These are phyloP conservation scores for Starmerella floricola DNA, from an alignment of 805 yeast species.

Conservation along the genomic window DNA sequence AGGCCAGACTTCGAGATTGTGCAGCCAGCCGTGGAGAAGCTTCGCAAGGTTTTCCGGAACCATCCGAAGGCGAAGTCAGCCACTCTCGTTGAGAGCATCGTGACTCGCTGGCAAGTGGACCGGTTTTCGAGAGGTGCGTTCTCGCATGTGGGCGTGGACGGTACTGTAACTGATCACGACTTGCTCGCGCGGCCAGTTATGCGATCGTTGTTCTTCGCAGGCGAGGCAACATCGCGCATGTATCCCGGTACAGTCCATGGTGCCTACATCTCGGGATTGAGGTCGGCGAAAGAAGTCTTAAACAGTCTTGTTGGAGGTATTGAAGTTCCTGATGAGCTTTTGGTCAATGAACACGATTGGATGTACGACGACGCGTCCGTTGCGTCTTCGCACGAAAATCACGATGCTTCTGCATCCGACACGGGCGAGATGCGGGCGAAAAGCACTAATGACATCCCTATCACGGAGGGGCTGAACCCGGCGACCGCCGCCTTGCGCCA, in stretches of 20 bases:
- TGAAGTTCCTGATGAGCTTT: slow-evolving; percentile 30
- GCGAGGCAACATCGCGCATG: slow-evolving; percentile 34
- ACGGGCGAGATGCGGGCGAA: no score
- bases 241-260: slow-evolving; percentile 37
- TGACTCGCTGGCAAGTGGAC: slow-evolving; percentile 68
- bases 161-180: slow-evolving; percentile 35
- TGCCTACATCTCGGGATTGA: slow-evolving; percentile 33
- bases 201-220: slow-evolving; percentile 32
- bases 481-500: no score
- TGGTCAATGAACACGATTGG: slow-evolving; percentile 14
- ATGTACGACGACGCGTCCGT: neutral
- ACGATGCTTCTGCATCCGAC: neutral
- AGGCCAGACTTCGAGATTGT: slow-evolving; percentile 29
- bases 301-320: slow-evolving; percentile 32
- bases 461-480: no score
- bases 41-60: slow-evolving; percentile 25
- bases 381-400: neutral
- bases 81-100: slow-evolving; percentile 32
- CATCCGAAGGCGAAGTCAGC: slow-evolving; percentile 16
- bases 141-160: slow-evolving; percentile 34
- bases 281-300: slow-evolving; percentile 34
- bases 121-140: slow-evolving; percentile 75
- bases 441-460: no score
- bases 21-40: slow-evolving; percentile 26
- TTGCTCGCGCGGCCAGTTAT: slow-evolving; percentile 31